These are phyloP conservation scores for Yamadazyma akitaensis DNA, from an alignment of 805 yeast species.

Conservation along the genomic window DNA sequence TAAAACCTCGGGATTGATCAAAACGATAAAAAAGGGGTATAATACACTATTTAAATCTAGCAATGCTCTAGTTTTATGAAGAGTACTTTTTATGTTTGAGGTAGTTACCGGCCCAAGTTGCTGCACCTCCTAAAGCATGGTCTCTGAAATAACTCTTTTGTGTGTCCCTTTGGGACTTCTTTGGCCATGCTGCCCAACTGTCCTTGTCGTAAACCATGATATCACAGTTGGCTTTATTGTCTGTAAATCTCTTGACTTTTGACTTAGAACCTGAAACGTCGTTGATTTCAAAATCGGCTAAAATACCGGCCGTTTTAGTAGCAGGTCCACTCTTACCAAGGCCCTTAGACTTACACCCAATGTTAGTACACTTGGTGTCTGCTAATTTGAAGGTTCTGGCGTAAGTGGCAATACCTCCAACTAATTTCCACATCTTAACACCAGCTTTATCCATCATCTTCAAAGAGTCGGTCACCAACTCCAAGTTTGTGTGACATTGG, in stretches of 20 bases:
- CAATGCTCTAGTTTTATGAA: neutral
- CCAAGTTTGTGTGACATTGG: slow-evolving; percentile 16
- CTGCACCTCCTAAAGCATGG: slow-evolving; percentile 18
- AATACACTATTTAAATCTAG: neutral
- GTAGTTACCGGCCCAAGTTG: slow-evolving; percentile 16
- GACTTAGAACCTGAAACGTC: slow-evolving; percentile 6
- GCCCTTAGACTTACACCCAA: slow-evolving; percentile 16
- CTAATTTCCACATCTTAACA: slow-evolving; percentile 15
- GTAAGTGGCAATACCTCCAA: slow-evolving; percentile 21
- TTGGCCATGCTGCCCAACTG: slow-evolving; percentile 18
- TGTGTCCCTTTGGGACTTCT: slow-evolving; percentile 8
- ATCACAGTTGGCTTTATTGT: slow-evolving; percentile 15
- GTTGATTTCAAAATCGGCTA: slow-evolving; percentile 16
- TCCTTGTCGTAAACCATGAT: slow-evolving; percentile 15
- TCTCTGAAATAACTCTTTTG: slow-evolving; percentile 10
- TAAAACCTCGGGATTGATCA: neutral
- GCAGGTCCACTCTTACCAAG: slow-evolving; percentile 13
- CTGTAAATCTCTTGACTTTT: slow-evolving; percentile 13
- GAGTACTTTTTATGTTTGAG: neutral
- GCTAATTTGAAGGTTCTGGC: slow-evolving; percentile 16
- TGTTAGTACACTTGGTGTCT: slow-evolving; percentile 10
- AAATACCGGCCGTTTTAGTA: slow-evolving; percentile 14
- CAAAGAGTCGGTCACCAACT: slow-evolving; percentile 9
- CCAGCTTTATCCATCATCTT: slow-evolving; percentile 19
- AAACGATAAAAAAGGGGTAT: neutral